Conservation (phyloP, 805 yeast species). For the Candida ulmi region DNA sequence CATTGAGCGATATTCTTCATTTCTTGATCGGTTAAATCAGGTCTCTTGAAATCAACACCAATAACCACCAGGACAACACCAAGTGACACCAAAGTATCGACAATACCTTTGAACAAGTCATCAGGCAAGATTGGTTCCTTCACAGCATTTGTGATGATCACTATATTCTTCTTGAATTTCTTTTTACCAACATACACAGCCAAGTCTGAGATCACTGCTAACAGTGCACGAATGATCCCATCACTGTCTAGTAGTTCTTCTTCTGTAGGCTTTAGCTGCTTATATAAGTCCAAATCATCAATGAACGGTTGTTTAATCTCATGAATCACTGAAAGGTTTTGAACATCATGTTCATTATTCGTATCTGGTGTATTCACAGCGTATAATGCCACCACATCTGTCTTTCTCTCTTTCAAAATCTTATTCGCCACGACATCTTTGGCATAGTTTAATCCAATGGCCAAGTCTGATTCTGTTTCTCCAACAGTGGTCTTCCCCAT, state of each 20-base stretch:
- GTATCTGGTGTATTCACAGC: slow-evolving; percentile 20
- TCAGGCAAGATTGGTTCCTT: no score
- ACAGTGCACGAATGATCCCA: slow-evolving; percentile 11
- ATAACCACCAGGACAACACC: slow-evolving; percentile 12
- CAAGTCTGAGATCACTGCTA: slow-evolving; percentile 9
- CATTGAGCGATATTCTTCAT: slow-evolving; percentile 3
- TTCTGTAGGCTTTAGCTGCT: neutral
- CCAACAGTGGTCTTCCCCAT: slow-evolving; percentile 28
- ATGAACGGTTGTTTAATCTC: slow-evolving; percentile 2
- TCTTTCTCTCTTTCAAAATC: slow-evolving; percentile 27
- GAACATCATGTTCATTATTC: neutral
- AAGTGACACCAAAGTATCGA: slow-evolving; percentile 4
- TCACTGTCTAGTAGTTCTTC: slow-evolving; percentile 5
- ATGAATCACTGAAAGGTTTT: slow-evolving; percentile 4
- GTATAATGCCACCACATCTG: slow-evolving; percentile 34
- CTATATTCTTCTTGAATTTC: slow-evolving; percentile 19
- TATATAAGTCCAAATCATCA: neutral
- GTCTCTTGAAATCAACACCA: slow-evolving; percentile 17
- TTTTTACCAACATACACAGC: slow-evolving; percentile 13
- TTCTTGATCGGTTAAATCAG: neutral
- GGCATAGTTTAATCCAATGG: slow-evolving; percentile 35
- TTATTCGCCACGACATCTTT: slow-evolving; percentile 30
- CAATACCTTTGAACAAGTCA: no score
- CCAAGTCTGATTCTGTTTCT: slow-evolving; percentile 28
- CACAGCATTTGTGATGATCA: slow-evolving; percentile 18